Percentiles rank a stretch among this genome's conserved stretches.
Conservation (phyloP, 1,139 yeast genomes). For the Magnusiomyces suaveolens region DNA sequence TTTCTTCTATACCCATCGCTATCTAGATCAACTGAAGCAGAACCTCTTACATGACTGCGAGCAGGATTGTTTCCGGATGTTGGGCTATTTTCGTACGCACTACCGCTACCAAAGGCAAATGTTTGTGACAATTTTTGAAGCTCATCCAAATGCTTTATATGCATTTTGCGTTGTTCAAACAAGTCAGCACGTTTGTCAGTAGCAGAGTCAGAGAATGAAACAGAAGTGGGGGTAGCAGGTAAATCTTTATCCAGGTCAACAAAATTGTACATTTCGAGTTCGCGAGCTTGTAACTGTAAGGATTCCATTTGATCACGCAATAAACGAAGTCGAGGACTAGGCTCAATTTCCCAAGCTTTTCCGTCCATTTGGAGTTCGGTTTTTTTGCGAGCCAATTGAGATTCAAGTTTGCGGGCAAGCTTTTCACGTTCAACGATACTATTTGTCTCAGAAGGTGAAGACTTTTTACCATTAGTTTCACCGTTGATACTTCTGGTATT, state of each 20-base stretch:
- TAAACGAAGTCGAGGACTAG: conserved; percentile 64
- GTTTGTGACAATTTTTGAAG: conserved; percentile 30
- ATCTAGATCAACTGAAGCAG: neutral
- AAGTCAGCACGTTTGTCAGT: conserved; percentile 20
- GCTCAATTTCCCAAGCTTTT: conserved; percentile 57
- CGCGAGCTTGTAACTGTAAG: conserved; percentile 75
- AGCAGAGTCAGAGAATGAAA: conserved; percentile 5
- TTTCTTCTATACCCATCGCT: neutral
- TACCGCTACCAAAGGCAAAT: conserved; percentile 17
- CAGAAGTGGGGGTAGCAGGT: conserved; percentile 5
- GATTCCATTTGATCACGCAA: conserved; percentile 80
- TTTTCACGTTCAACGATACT: conserved; percentile 33
- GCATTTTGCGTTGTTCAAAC: conserved; percentile 23
- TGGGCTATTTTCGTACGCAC: neutral
- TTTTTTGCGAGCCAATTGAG: conserved; percentile 53
- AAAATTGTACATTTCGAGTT: conserved; percentile 78
- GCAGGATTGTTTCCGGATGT: neutral
- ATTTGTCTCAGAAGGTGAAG: neutral
- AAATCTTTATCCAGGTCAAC: conserved; percentile 33
- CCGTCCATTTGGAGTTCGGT: conserved; percentile 46
- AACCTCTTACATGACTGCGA: neutral
- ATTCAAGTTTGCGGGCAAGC: conserved; percentile 40
- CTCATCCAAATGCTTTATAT: conserved; percentile 24
- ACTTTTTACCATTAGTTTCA: conserved; percentile 28
- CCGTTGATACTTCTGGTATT: conserved; percentile 19